A percentile compares a stretch with the other conserved stretches of the same genome.
phyloP scores from a whole-genome alignment of 2,329 filamentous ascomycete genomes.

The Mycosphaerella sp. region DNA sequence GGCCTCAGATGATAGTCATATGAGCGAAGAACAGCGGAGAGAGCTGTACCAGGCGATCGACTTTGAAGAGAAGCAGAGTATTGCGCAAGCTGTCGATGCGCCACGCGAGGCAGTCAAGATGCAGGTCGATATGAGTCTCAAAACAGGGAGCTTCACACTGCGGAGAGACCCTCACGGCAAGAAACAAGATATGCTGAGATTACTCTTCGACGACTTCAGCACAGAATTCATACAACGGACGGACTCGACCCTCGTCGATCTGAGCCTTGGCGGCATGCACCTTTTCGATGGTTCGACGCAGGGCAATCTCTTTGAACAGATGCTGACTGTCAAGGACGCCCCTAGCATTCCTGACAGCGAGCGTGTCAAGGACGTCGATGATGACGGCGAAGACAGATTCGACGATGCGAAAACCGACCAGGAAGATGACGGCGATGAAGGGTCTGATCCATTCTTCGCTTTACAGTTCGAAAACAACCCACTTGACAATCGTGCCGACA shows the following conservation, averaged over 20 bases:
- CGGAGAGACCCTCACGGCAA: conserved; percentile 77
- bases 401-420: conserved; percentile 40
- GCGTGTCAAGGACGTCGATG: conserved; percentile 44
- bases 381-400: conserved; percentile 42
- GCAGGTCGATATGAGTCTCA: conserved; percentile 86
- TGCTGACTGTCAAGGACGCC: conserved; percentile 90
- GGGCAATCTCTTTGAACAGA: conserved; percentile 85
- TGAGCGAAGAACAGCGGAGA: conserved; percentile 92
- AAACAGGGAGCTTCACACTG: conserved; percentile 91
- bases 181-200: conserved; percentile 71
- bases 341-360: conserved; percentile 50
- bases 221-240: conserved; percentile 84
- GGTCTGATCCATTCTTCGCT: conserved; percentile 78
- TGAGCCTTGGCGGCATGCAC: conserved; percentile 85
- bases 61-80: conserved; percentile 91
- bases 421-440: conserved; percentile 38
- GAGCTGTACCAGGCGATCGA: conserved; percentile 97
- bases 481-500: conserved; percentile 83
- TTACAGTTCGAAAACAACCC: conserved; percentile 93
- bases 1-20: conserved; percentile 69
- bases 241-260: conserved; percentile 80
- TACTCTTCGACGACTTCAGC: conserved; percentile 92
- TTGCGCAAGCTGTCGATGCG: conserved; percentile 80
- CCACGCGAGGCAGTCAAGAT: conserved; percentile 89
- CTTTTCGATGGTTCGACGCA: conserved; percentile 94